Evolutionary conservation across 163 green algal genomes (phyloP).

Genomic region (Chlamydomonas reinhardtii): DNA sequence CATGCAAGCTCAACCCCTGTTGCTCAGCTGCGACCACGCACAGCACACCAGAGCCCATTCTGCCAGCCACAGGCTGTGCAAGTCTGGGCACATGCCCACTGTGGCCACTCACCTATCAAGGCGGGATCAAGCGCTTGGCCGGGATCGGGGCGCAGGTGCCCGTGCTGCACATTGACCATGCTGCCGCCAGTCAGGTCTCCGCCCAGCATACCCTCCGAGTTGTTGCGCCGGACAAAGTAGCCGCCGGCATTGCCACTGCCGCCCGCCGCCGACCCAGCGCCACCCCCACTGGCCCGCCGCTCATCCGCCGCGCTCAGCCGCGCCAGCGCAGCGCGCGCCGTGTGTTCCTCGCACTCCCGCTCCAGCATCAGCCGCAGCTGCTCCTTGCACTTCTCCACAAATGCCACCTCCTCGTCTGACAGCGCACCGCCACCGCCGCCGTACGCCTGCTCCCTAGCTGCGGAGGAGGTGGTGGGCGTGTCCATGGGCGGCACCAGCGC

Average conservation of each 20-base stretch:
- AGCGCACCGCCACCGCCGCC: no score
- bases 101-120: slow-evolving; percentile 1
- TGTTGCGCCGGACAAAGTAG: neutral
- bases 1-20: no score
- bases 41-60: no score
- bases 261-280: slow-evolving; percentile 19
- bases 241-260: slow-evolving; percentile 8
- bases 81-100: no score
- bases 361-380: slow-evolving; percentile 60
- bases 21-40: no score
- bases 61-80: no score
- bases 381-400: slow-evolving; percentile 34
- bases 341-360: slow-evolving; percentile 59
- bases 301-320: neutral
- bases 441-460: no score
- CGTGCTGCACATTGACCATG: slow-evolving; percentile 11
- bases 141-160: slow-evolving; percentile 59
- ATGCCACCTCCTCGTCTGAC: neutral
- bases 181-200: slow-evolving; percentile 5
- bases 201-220: slow-evolving; percentile 14
- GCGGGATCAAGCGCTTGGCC: slow-evolving; percentile 46
- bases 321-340: neutral
- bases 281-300: neutral
- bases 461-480: neutral
- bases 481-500: slow-evolving; percentile 13